Percentiles rank a stretch among this genome's conserved stretches.
phyloP scores from a whole-genome alignment of 352 stramenopile species.

The Ophiocytium majus region DNA sequence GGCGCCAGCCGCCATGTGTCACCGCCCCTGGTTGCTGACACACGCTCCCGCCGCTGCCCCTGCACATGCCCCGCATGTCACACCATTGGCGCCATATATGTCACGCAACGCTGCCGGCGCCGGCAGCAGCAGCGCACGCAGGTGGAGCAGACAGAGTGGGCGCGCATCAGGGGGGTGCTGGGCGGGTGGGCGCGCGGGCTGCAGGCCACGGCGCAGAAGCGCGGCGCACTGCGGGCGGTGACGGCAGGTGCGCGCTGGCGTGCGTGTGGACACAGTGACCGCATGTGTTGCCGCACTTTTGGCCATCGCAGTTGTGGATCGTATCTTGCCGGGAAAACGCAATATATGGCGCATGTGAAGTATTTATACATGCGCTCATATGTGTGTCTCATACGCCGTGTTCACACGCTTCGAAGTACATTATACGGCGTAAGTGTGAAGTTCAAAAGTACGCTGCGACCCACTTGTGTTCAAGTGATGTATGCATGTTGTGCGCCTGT shows the following conservation, averaged over 20 bases:
- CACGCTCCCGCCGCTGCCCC: not conserved
- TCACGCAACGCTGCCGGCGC: not conserved
- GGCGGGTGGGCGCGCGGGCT: conserved; percentile 34
- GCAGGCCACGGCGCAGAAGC: conserved; percentile 32
- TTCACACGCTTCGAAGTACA: too few relatives aligned
- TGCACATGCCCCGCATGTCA: not conserved
- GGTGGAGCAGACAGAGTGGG: not conserved
- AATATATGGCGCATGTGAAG: too few relatives aligned
- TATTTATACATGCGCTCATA: too few relatives aligned
- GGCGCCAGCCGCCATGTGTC: not conserved
- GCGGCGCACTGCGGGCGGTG: conserved; percentile 27
- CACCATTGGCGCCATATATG: not conserved
- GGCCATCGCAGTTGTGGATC: too few relatives aligned
- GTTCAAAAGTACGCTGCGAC: too few relatives aligned
- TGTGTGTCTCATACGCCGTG: too few relatives aligned
- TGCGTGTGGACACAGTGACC: too few relatives aligned
- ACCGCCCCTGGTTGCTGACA: not conserved
- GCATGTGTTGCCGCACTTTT: too few relatives aligned
- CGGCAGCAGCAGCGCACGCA: not conserved
- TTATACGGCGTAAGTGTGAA: too few relatives aligned
- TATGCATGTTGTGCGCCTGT: too few relatives aligned
- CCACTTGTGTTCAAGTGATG: too few relatives aligned
- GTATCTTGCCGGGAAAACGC: too few relatives aligned
- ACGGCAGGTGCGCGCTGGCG: conserved; percentile 26
- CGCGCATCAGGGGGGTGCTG: not conserved